These are phyloP conservation scores for Thraustochytrium sp. DNA, from an alignment of 352 stramenopile genomes.

Conservation along the genomic window DNA sequence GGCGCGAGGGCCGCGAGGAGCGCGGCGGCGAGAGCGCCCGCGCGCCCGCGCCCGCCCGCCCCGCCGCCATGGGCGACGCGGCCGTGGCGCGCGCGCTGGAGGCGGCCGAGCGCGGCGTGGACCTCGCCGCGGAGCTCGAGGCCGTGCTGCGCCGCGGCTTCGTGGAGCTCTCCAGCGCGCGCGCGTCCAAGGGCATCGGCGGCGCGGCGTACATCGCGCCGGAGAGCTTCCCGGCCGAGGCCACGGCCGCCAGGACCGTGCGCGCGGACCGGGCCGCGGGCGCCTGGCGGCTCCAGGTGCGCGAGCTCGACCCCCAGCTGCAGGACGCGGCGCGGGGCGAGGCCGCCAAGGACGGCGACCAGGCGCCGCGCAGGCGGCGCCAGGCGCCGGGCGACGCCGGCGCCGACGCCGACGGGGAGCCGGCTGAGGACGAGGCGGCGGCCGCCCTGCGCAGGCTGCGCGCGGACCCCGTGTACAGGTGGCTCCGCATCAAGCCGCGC, in stretches of 20 bases:
- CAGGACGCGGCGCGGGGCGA: too few species aligned
- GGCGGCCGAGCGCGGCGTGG: background rate
- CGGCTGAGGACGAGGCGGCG: background rate
- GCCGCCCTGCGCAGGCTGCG: background rate
- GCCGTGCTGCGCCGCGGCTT: background rate
- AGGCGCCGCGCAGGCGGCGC: too few species aligned
- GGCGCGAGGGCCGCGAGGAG: too few species aligned
- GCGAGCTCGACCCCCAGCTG: too few species aligned
- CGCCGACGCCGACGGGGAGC: background rate
- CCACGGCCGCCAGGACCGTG: background rate
- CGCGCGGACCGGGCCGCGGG: too few species aligned
- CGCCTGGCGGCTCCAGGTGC: too few species aligned
- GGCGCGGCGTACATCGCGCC: background rate
- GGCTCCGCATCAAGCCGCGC: conserved; percentile 14
- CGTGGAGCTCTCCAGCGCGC: conserved; percentile 31
- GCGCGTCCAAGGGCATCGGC: conserved; percentile 8
- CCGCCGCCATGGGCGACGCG: background rate
- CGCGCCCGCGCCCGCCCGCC: background rate
- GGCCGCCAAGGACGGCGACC: background rate
- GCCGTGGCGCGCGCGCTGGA: background rate
- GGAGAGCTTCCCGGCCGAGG: background rate
- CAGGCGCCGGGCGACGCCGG: too few species aligned
- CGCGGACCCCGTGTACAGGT: background rate
- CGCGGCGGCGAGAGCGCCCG: too few species aligned
- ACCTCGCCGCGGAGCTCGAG: background rate